Base-by-base conservation (phyloP, 306 rosid genomes). In the Trifolium repens region DNA sequence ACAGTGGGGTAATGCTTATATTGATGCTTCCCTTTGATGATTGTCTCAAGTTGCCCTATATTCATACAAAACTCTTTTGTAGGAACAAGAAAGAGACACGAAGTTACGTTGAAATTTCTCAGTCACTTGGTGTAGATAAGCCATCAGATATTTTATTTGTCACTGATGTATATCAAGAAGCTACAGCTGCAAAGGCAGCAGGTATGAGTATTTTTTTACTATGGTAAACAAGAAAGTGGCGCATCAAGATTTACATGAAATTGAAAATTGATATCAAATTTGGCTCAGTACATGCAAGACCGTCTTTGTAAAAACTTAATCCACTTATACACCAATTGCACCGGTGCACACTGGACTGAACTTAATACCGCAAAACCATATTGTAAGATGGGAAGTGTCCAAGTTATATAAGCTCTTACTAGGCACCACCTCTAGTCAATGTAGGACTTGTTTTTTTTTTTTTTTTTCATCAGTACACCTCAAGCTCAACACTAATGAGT, bases 141-240 rank as follows among this genome's bases (percentile, higher is more conserved):
- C 89, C 99, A 34, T 90, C 93, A 2, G 89, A 94, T 76, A 84
- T 92, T 76, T 83, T 94, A 62, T 94, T 91, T 65, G 84, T 94
- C 64, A 94, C 99, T 0, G 99, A 94, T 76, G 90, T 92, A 63
- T 72, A 58, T 81, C 96, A 92, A 85, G 99, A 94, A 87, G 97
- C 96, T 79, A 81, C 85, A 46, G 99, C 99, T 68, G 99, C 97
- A 63, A 91, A 84, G 89, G 93, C 80, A 26, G 98, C 98, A 91
- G 97, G 98, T 94, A 83, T 22, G 24, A 22, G 1, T 1, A 22
- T 22, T 22, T 27, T 63, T 9, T 61, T 17, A 74, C 57, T 46
- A 11, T n/a, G 8, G 16, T 13, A 7, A 47, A 74, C 58, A 26
- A 73, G 32, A 59, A 9, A 30, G 27, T 72, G 44, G n/a, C 35